Conservation (phyloP, 164 flowering plant genomes). For the Magnolia changhungtana region DNA sequence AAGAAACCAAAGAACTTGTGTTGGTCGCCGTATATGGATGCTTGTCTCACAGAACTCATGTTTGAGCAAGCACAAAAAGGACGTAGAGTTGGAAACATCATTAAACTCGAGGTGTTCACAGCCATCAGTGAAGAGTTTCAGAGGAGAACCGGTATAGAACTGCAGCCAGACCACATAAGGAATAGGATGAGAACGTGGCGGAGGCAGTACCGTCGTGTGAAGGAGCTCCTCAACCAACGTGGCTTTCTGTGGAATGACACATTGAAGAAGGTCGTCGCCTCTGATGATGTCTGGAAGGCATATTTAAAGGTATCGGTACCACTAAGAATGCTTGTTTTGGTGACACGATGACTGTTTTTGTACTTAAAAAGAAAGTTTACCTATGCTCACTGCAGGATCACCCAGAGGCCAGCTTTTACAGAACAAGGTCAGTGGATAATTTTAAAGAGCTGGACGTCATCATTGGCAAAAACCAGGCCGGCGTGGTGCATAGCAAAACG, state of each 20-base stretch:
- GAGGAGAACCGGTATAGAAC: not conserved
- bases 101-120: not conserved
- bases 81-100: not conserved
- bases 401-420: not conserved
- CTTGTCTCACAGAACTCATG: not conserved
- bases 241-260: not conserved
- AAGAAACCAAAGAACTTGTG: not conserved
- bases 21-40: not conserved
- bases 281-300: not conserved
- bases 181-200: not conserved
- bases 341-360: not conserved
- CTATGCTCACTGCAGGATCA: not conserved
- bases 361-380: not conserved
- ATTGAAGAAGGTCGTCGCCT: not conserved
- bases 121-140: not conserved
- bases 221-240: not conserved
- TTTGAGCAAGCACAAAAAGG: not conserved
- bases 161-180: not conserved
- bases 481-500: not conserved
- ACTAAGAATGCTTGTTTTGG: not conserved
- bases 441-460: not conserved
- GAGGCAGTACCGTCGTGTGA: not conserved
- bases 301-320: not conserved
- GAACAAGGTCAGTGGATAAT: not conserved
- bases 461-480: not conserved